Conservation (phyloP, 805 yeast genomes). For the Cyberlindnera lachancei region DNA sequence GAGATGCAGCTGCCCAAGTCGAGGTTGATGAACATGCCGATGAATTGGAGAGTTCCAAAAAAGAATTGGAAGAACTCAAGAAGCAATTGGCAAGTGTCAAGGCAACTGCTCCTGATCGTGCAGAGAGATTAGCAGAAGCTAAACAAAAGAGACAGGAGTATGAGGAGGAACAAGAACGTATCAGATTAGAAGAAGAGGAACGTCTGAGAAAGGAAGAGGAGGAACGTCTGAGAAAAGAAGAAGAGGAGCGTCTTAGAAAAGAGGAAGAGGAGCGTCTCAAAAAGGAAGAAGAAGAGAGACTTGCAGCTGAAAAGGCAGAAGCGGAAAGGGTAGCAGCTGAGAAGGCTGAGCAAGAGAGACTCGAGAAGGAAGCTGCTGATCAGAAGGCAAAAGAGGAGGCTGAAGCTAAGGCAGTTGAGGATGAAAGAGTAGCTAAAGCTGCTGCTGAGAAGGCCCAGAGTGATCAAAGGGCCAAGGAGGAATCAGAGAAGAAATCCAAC, state of each 20-base stretch:
- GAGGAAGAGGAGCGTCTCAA: slow-evolving; percentile 8
- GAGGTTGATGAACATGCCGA: slow-evolving; percentile 11
- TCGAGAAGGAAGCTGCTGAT: slow-evolving; percentile 2
- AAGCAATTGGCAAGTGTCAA: slow-evolving; percentile 16
- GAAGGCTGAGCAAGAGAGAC: slow-evolving; percentile 14
- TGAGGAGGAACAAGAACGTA: slow-evolving; percentile 12
- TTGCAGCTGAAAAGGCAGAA: slow-evolving; percentile 7
- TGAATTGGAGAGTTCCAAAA: slow-evolving; percentile 13
- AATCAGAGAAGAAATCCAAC: slow-evolving; percentile 5
- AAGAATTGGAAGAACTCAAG: slow-evolving; percentile 13
- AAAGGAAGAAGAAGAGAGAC: slow-evolving; percentile 8
- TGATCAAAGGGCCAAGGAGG: slow-evolving; percentile 5
- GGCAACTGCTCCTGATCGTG: slow-evolving; percentile 16
- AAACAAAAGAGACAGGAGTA: slow-evolving; percentile 16
- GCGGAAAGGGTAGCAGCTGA: slow-evolving; percentile 2
- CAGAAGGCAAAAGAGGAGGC: slow-evolving; percentile 5
- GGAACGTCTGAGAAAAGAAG: slow-evolving; percentile 6
- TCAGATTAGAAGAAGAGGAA: slow-evolving; percentile 11
- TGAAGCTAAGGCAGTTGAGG: slow-evolving; percentile 4
- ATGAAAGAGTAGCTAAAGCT: slow-evolving; percentile 4
- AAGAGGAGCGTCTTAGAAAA: slow-evolving; percentile 4
- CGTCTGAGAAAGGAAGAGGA: slow-evolving; percentile 9
- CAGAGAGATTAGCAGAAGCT: slow-evolving; percentile 19
- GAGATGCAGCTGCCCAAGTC: slow-evolving; percentile 5
- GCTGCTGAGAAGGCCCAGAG: slow-evolving; percentile 5